Evolutionary conservation across 2,329 filamentous ascomycete genomes (phyloP), one percentile per base, ranked within the genome.

Genomic region (Didymella pinodella): DNA sequence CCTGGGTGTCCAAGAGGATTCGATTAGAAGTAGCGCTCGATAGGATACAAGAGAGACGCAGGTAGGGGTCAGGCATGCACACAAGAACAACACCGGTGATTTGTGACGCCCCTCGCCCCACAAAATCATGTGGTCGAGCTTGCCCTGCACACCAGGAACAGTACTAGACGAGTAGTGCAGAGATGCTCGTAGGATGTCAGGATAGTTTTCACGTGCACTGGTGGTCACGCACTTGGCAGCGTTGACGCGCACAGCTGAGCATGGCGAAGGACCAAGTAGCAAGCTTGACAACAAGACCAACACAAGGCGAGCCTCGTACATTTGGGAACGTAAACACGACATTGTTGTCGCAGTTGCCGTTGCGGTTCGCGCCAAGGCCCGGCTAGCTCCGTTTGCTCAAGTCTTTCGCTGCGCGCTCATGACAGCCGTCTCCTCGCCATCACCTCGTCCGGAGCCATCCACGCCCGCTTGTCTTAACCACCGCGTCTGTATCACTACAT

Each of bases 381-480:
- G 31, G 49, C 22, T 59, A 59, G 56, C 50, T 54, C 56, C 40
- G 41, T 47, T 45, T 44, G 50, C 50, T 46, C 46, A 53, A 54
- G 50, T 28, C 56, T 59, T 59, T 59, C 56, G 56, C 50, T 41
- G 50, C 56, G 56, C 56, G 50, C 56, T 59, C n/a, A 18, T 41
- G 56, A 59, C 56, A 40, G 31, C 59, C 46, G 46, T 59, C 63
- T 59, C 61, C 50, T 59, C 59, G 58, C 59, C 63, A 57, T 49
- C 52, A 54, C 55, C 57, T 58, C 60, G 45, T 43, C 49, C 55
- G 54, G 28, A 47, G 46, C 46, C 49, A 25, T 34, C 54, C 52
- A 48, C 63, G 49, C 61, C 48, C 63, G 49, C 61, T 47, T 59
- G 51, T 64, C 55, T 61, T 57, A 53, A 59, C 51, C 50, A 54